Base-by-base conservation (phyloP, 2,329 filamentous ascomycete species). In the Cercospora sojina region DNA sequence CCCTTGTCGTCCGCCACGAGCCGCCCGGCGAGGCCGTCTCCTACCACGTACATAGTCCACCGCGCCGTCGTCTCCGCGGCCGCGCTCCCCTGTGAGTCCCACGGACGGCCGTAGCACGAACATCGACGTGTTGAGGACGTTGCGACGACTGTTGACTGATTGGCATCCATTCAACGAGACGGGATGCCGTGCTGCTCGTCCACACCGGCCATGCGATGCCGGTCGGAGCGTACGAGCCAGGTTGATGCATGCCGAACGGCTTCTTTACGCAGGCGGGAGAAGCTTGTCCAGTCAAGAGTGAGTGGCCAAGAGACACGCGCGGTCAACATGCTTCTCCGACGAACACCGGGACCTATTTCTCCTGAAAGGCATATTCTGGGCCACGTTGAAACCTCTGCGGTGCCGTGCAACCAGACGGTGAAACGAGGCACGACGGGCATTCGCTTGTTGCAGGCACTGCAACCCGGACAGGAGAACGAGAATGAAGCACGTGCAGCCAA, bases 301-400 rank as follows among this genome's bases (percentile, higher is more conserved):
- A 49, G 18, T 49, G 43, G 43, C 43, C 43, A 47, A 47, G n/a
- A 47, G 41, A 47, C 41, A 47, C 20, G 41, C 41, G 41, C 41
- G 41, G 41, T 47, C 41, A 47, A 18, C 41, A 47, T 47, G 51
- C 9, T n/a, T 55, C 16, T 55, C 51, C 51, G 23, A 55, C 51
- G 5, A 55, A 18, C 51, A 55, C 13, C 41, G 41, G 18, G 41
- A 20, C 43, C 4, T 3, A 23, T 23, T 6, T 23, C 20, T 12
- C 20, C 0, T 7, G 10, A 7, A 23, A 23, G 43, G 43, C 43
- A 56, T 20, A 56, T 9, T 20, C 47, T 59, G 20, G 57, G 8
- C 29, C 23, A 43, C 57, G 35, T 25, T 59, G 57, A 41, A 59
- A 59, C 47, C 32, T 59, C 57, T 59, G 32, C 57, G 12, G 38